phyloP scores from a whole-genome alignment of 1,284 basidiomycete genomes.

The Wallemia mellicola region DNA sequence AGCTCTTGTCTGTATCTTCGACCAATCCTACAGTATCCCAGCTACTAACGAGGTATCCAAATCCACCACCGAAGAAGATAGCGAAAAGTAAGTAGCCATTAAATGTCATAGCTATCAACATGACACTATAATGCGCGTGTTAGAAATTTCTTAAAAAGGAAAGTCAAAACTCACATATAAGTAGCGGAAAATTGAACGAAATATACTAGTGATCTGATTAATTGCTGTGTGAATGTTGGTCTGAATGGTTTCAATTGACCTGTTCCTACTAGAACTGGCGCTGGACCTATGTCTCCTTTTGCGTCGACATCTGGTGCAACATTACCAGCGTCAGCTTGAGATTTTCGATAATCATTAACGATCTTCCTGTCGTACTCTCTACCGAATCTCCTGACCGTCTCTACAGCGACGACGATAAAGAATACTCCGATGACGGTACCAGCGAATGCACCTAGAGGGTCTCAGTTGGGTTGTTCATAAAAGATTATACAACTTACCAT shows the following conservation, averaged over 20 bases:
- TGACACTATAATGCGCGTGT: constrained; percentile 2
- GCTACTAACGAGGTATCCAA: background rate
- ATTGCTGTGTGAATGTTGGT: constrained; percentile 14
- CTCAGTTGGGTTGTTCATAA: background rate
- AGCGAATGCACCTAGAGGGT: constrained; percentile 12
- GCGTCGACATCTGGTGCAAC: background rate
- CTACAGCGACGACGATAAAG: constrained; percentile 16
- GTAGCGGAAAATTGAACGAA: constrained; percentile 16
- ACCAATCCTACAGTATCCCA: background rate
- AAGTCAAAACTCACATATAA: constrained; percentile 12
- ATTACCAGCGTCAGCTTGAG: background rate
- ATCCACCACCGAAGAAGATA: constrained; percentile 10
- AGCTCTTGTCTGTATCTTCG: background rate
- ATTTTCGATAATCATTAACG: constrained; percentile 5
- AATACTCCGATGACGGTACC: constrained; percentile 17
- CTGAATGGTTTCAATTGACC: constrained; percentile 5
- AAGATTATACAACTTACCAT: background rate
- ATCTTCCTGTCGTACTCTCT: constrained; percentile 17
- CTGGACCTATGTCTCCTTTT: background rate
- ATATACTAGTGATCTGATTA: constrained; percentile 14
- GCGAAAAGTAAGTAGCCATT: constrained; percentile 13
- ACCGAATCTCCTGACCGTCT: constrained; percentile 14
- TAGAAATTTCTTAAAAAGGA: background rate
- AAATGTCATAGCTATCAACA: constrained; percentile 15
- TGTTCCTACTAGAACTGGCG: constrained; percentile 3